Evolutionary conservation across 306 rosid species (phyloP), one percentile per base, ranked within the genome.

Genomic region (Alnus glutinosa): DNA sequence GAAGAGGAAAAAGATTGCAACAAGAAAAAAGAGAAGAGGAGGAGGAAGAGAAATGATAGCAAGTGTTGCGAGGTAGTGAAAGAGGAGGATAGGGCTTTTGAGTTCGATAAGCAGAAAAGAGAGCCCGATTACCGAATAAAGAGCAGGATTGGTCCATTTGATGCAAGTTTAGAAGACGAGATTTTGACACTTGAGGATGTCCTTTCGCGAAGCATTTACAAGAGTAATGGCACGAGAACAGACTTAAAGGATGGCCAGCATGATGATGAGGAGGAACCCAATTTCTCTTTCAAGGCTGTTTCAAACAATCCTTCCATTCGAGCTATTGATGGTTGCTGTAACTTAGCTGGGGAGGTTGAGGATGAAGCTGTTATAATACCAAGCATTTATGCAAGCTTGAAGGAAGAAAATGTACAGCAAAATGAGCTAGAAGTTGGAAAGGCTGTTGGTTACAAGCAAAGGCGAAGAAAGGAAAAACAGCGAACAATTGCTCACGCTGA

Each of bases 151-250:
- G 16, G 30, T 39, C 50, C 50, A 16, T 16, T 13, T 39, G 71
- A 3, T 42, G 50, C 14, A 37, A 37, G 49, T 62, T 62, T 28
- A 59, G 14, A 12, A 11, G 14, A 37, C 12, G 66, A 28, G 11
- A 13, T 34, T 64, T 67, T 80, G 72, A 66, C 67, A 12, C 57
- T 77, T 16, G 85, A 66, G 36, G 71, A 77, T 46, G 39, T 72
- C 62, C 71, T 82, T 36, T 59, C 71, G 16, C 78, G 46, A 16
- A 52, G 9, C 5, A 58, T 19, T 12, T 82, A 73, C 75, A 46
- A 46, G 11, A 77, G 39, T 12, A 39, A 76, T 50, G 13, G 19
- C 55, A 18, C 36, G 47, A 15, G 16, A 28, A 44, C 57, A 36
- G 34, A 55, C 13, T 18, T 1, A 2, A 54, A 32, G 69, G 57